Base-by-base conservation (phyloP, 208 protist genomes). In the Crithidia expoeki region DNA sequence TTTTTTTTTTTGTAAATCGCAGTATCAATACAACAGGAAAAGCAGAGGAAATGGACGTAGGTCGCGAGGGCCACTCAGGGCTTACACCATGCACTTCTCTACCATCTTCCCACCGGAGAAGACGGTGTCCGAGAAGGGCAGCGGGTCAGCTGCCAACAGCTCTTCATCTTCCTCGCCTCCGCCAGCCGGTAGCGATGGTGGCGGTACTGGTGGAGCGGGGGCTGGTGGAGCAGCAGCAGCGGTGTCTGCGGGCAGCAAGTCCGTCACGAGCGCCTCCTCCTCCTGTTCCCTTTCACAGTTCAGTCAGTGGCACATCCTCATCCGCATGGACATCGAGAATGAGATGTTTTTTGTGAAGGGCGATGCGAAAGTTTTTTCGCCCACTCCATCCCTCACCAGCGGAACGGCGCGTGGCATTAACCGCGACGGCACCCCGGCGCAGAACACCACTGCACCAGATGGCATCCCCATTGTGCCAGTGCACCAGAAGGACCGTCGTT, bases 71-170 rank as follows among this genome's bases (percentile, higher is more conserved):
- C 74, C 85, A 93, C 55, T 90, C 85, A 46, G 86, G 85, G 36
- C 76, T 95, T 95, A 90, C 76, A 93, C 87, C 36, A 81, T 95
- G 69, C 90, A 89, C 83, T 95, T 95, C 80, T 89, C 85, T 44
- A 80, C 85, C 25, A 68, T 91, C 46, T 86, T 83, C 63, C 72
- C 79, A 14, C 72, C 71, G 12, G 85, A 84, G 55, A 76, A 78
- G 40, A 60, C 74, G 34, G 34, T 34, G 19, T n/a, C 28, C 23
- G 56, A 68, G 50, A 40, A 50, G 40, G 40, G 50, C 4, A 59
- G 53, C 47, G 61, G 40, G n/a, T 30, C 59, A 19, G 9, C 51
- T 38, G 36, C 27, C 46, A 38, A 52, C 27, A 81, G 66, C 60
- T 51, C 69, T 2, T 70, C 68, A n/a, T 65, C 72, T 6, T 74